These are phyloP conservation scores for Tetraselmis striata DNA, from an alignment of 139 green algal genomes.

Conservation along the genomic window DNA sequence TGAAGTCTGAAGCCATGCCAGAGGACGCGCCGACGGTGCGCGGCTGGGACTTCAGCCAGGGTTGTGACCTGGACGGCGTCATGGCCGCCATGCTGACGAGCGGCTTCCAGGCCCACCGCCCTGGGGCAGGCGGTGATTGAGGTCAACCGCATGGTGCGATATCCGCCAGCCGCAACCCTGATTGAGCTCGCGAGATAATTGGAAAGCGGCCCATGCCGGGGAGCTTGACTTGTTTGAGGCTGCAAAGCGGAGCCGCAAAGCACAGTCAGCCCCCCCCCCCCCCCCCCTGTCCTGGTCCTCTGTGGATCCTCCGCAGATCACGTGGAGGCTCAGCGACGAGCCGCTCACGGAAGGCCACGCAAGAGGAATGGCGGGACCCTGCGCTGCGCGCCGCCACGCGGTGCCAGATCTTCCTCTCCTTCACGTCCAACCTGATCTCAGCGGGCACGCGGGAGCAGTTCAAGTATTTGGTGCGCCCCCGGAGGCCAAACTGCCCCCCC, in stretches of 20 bases:
- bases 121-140: conserved; percentile 84
- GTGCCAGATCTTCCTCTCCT: conserved; percentile 90
- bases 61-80: conserved; percentile 58
- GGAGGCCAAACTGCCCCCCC: too few species aligned
- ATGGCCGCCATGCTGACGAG: conserved; percentile 73
- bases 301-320: conserved; percentile 61
- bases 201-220: too few species aligned
- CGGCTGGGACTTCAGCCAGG: conserved; percentile 78
- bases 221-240: too few species aligned
- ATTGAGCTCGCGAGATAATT: too few species aligned
- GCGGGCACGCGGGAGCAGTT: conserved; percentile 85
- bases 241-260: too few species aligned
- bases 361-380: conserved; percentile 28
- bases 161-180: too few species aligned
- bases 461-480: conserved; percentile 55
- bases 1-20: conserved; percentile 46
- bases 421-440: conserved; percentile 93
- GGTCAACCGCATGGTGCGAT: conserved; percentile 92
- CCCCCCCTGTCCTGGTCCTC: too few species aligned
- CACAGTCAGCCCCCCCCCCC: too few species aligned
- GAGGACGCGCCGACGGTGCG: conserved; percentile 36
- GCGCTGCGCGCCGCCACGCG: conserved; percentile 33
- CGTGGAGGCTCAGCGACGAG: conserved; percentile 83
- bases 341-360: conserved; percentile 31
- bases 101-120: conserved; percentile 81